Conservation (phyloP, 179 eudicot genomes). For the Drosera spatulata region DNA sequence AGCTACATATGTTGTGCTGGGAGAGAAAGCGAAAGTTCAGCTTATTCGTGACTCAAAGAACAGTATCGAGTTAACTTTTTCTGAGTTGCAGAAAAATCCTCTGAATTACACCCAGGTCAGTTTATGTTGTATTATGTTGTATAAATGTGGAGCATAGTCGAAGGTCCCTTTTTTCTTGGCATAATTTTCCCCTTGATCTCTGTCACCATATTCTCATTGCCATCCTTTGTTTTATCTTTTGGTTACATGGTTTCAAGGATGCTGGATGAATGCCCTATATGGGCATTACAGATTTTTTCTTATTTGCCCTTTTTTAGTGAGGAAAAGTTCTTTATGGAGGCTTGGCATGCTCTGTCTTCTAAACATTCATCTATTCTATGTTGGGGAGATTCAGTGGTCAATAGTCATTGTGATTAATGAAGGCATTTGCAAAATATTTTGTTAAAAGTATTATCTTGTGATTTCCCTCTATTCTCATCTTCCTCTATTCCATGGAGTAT, state of each 20-base stretch:
- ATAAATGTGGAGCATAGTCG: not conserved
- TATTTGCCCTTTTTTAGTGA: too few relatives aligned
- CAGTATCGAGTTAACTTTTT: slow-evolving; percentile 44
- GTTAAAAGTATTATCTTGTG: too few relatives aligned
- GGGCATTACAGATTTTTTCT: too few relatives aligned
- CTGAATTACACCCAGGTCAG: slow-evolving; percentile 88
- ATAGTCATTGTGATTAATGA: too few relatives aligned
- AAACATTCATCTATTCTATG: too few relatives aligned
- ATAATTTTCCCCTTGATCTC: not conserved
- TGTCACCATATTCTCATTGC: not conserved
- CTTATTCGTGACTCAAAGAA: slow-evolving; percentile 83
- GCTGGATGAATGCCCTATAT: too few relatives aligned
- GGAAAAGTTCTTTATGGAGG: too few relatives aligned
- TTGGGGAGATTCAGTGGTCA: too few relatives aligned
- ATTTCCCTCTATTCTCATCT: too few relatives aligned
- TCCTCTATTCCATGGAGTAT: too few relatives aligned
- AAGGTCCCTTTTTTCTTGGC: not conserved
- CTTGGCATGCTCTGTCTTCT: too few relatives aligned
- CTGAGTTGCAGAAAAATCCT: slow-evolving; percentile 89
- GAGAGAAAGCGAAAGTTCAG: slow-evolving; percentile 94
- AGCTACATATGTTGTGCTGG: slow-evolving; percentile 68
- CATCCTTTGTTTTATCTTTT: not conserved
- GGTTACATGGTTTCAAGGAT: not conserved
- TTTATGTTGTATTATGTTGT: not conserved
- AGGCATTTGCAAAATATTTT: too few relatives aligned